Base-by-base conservation (phyloP, 108 stramenopile genomes). In the Fistulifera solaris region DNA sequence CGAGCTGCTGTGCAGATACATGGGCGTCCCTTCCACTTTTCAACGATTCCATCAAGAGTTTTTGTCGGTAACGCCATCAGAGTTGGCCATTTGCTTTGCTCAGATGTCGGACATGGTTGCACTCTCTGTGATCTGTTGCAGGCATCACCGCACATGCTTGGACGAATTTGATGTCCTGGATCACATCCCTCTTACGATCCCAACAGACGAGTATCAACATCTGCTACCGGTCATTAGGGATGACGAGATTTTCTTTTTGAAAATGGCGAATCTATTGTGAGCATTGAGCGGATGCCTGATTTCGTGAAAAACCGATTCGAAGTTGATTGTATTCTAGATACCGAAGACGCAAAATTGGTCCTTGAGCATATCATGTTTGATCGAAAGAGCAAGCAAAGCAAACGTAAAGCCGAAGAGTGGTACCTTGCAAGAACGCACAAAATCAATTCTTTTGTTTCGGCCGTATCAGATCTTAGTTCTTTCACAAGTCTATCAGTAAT, bases 31-130 rank as follows among this genome's bases (percentile, higher is more conserved):
- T 16, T 7, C 5, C 3, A 26, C 22, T 4, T 26, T 51, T 27
- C 19, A 17, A 23, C 7, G 23, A 6, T 51, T 51, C 22, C 25
- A 16, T 4, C 19, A 26, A 17, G 22, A 27, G 21, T 51, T 51
- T 6, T n/a, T 51, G 15, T 12, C 6, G 15, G 19, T 27, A 2
- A 4, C 22, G 4, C 3, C 22, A 4, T n/a, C 12, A 16, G 50
- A 51, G 22, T n/a, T 57, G 23, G 56, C 56, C 21, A 21, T 14
- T 24, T 16, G 16, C 19, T 44, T 57, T 19, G 56, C 56, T 22
- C 21, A 24, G 15, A 28, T 24, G 18, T 39, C 38, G 6, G 39
- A 57, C 13, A 6, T 57, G 2, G 41, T 19, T 7, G 56, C 38
- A 2, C 42, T 57, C 6, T 57, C 56, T 16, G 12, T 57, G 11